phyloP scores from a whole-genome alignment of 2,329 filamentous ascomycete species.

The Ciborinia camelliae region DNA sequence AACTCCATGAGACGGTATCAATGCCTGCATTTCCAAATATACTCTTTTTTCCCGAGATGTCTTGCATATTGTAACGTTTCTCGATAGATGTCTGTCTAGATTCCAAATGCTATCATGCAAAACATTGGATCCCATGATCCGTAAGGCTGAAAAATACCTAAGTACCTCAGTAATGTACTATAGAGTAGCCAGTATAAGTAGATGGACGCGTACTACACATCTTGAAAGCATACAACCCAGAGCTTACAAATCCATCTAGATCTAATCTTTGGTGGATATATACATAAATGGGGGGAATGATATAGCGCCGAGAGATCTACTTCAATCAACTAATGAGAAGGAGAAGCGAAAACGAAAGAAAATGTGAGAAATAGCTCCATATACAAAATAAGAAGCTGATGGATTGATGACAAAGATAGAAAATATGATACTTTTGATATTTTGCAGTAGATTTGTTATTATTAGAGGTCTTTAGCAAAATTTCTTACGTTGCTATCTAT shows the following conservation, averaged over 20 bases:
- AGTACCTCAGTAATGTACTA: background rate
- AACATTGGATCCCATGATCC: background rate
- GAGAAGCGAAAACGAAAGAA: background rate
- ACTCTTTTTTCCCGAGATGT: background rate
- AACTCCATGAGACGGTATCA: background rate
- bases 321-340: background rate
- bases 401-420: constrained; percentile 1
- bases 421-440: constrained; percentile 2
- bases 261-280: background rate
- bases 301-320: background rate
- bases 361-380: background rate
- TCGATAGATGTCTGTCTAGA: background rate
- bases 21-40: background rate
- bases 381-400: background rate
- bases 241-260: constrained; percentile 13
- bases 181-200: background rate
- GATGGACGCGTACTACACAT: constrained; percentile 2
- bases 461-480: too few relatives aligned
- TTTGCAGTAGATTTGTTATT: background rate
- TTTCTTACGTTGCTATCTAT: too few relatives aligned
- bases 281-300: background rate
- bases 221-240: background rate
- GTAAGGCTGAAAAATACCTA: constrained; percentile 13
- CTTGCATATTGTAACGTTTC: constrained; percentile 3
- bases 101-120: background rate